These are phyloP conservation scores for Colletotrichum cuscutae DNA, from an alignment of 2,329 filamentous ascomycete species.

Conservation along the genomic window DNA sequence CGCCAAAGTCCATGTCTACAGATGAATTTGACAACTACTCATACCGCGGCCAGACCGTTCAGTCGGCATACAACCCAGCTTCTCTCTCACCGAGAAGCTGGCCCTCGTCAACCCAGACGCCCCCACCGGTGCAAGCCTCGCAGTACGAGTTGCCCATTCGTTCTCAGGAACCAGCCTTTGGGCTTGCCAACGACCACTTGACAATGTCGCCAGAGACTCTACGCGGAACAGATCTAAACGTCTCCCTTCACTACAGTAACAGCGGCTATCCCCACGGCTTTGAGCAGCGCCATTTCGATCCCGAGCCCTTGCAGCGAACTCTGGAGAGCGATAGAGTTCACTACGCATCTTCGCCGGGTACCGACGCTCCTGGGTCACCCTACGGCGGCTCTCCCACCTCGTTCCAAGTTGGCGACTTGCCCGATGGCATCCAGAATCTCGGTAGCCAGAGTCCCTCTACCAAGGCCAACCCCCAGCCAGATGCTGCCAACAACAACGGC, in stretches of 20 bases:
- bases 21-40: slow-evolving; percentile 51
- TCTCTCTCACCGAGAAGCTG: slow-evolving; percentile 48
- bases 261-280: not conserved
- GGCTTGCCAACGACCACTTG: not conserved
- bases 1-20: slow-evolving; percentile 47
- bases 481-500: slow-evolving; percentile 35
- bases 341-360: slow-evolving; percentile 8
- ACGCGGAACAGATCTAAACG: slow-evolving; percentile 9
- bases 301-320: not conserved
- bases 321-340: not conserved
- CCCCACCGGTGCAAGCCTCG: not conserved
- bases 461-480: not conserved
- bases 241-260: slow-evolving; percentile 17
- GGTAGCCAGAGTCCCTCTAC: not conserved
- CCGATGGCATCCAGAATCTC: not conserved
- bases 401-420: not conserved
- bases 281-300: not conserved
- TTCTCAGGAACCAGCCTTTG: slow-evolving; percentile 14
- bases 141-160: slow-evolving; percentile 26
- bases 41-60: slow-evolving; percentile 46
- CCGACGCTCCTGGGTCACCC: not conserved
- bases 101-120: slow-evolving; percentile 35
- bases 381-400: slow-evolving; percentile 8
- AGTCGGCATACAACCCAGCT: slow-evolving; percentile 41
- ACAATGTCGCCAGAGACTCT: slow-evolving; percentile 19